Conservation (phyloP, 78 protist species). For the Cavenderia fasciculata region DNA sequence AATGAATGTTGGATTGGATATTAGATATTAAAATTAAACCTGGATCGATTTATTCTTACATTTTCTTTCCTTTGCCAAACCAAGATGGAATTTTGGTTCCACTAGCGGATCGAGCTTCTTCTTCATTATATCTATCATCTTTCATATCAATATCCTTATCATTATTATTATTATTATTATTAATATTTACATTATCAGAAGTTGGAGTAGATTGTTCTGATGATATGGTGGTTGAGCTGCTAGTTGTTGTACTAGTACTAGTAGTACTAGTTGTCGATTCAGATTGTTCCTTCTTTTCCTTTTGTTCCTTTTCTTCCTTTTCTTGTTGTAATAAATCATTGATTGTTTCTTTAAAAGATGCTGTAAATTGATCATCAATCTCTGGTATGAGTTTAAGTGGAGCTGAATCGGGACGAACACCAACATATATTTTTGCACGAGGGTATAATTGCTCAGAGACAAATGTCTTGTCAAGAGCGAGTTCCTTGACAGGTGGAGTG, state of each 20-base stretch:
- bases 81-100: not conserved
- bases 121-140: conserved; percentile 16
- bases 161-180: not conserved
- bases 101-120: not conserved
- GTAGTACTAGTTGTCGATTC: too few species aligned
- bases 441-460: conserved; percentile 24
- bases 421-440: conserved; percentile 42
- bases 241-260: not conserved
- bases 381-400: not conserved
- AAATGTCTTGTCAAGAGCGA: not conserved
- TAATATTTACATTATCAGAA: too few species aligned
- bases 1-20: not conserved
- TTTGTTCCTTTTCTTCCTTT: conserved; percentile 12
- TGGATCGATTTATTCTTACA: not conserved
- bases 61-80: not conserved
- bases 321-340: not conserved
- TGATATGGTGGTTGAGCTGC: too few species aligned
- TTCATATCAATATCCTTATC: conserved; percentile 34
- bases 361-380: conserved; percentile 12
- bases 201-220: too few species aligned
- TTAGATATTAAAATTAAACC: not conserved
- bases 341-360: not conserved
- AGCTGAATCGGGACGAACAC: not conserved
- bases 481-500: conserved; percentile 52
- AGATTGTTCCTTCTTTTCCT: conserved; percentile 26